Evolutionary conservation across 176 grass and related monocot genomes (phyloP).

Genomic region (Oryza punctata): DNA sequence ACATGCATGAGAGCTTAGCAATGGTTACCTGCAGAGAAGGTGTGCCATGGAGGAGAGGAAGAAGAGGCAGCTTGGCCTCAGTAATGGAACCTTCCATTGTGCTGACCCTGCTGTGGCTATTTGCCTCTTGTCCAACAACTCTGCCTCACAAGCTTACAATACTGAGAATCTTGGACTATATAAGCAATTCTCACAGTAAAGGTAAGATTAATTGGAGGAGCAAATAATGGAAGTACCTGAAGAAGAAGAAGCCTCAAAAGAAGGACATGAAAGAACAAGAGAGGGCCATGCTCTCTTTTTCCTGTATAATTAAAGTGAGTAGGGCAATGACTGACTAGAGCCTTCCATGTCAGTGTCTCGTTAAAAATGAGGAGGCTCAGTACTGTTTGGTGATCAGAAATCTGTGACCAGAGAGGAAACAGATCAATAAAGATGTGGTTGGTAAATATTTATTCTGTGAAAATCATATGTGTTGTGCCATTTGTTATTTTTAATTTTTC

Average conservation of each 20-base stretch:
- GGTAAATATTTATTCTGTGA: background rate
- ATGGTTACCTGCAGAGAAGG: background rate
- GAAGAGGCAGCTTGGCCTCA: background rate
- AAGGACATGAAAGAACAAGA: background rate
- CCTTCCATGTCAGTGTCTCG: slow-evolving; percentile 9
- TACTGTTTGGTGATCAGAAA: background rate
- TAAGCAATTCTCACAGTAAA: background rate
- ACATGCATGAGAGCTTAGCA: background rate
- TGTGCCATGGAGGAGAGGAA: slow-evolving; percentile 18
- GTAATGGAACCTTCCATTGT: background rate
- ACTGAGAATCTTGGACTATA: too few species aligned
- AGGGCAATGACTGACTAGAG: background rate
- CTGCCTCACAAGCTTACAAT: background rate
- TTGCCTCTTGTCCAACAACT: background rate
- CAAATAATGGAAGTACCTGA: background rate
- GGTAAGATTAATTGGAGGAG: background rate
- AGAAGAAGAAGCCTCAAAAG: background rate
- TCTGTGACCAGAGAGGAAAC: background rate
- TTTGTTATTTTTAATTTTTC: background rate
- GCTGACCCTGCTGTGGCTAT: background rate
- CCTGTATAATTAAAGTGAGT: background rate
- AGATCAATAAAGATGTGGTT: background rate
- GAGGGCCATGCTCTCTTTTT: background rate
- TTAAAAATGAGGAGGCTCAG: background rate
- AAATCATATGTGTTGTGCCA: background rate